Evolutionary conservation across 2,329 filamentous ascomycete genomes (phyloP).

Genomic region (Chaetomiaceae sp.): DNA sequence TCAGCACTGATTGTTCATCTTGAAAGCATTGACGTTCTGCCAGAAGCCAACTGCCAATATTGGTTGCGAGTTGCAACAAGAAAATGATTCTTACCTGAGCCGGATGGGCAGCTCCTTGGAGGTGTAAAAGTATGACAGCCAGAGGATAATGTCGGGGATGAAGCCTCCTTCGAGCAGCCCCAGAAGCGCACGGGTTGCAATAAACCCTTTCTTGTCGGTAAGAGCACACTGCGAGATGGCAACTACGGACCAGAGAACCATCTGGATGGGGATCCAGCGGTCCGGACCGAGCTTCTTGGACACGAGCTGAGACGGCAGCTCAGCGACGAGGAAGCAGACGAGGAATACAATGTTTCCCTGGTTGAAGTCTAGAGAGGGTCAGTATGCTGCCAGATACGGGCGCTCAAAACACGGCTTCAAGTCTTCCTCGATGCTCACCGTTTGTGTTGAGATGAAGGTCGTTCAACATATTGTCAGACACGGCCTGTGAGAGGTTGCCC

Average conservation of each 20-base stretch:
- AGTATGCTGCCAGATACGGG: too few species aligned
- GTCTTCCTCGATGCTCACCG: conserved; percentile 30
- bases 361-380: conserved; percentile 37
- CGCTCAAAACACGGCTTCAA: too few species aligned
- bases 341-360: conserved; percentile 48
- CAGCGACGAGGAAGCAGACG: conserved; percentile 47
- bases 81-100: conserved; percentile 30
- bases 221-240: conserved; percentile 24
- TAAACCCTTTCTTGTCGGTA: conserved; percentile 17
- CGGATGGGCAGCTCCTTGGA: conserved; percentile 35
- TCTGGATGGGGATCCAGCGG: conserved; percentile 29
- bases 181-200: conserved; percentile 24
- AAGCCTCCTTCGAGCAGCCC: conserved; percentile 29
- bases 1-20: too few species aligned
- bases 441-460: conserved; percentile 45
- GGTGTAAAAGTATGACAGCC: conserved; percentile 29
- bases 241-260: conserved; percentile 28
- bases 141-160: conserved; percentile 28
- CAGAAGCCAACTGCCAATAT: too few species aligned
- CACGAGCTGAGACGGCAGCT: conserved; percentile 54
- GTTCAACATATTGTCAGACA: conserved; percentile 56
- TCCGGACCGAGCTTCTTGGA: conserved; percentile 43
- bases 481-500: conserved; percentile 53
- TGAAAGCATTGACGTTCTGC: too few species aligned
- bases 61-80: too few species aligned